Evolutionary conservation across 805 yeast species (phyloP).

Genomic region (Starmera dryadoides): DNA sequence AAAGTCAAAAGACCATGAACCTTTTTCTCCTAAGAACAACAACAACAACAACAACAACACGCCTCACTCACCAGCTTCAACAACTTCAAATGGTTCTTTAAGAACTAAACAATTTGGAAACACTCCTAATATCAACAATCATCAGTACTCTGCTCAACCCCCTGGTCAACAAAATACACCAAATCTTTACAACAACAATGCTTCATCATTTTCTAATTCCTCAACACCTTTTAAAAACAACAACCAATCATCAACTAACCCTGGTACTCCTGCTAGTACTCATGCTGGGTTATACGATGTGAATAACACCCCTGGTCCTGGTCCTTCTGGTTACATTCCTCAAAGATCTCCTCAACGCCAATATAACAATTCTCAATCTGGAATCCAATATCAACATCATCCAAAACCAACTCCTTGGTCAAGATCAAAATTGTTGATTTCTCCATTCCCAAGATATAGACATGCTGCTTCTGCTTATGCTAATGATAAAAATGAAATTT

Average conservation of each 20-base stretch:
- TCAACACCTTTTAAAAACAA: conserved; percentile 21
- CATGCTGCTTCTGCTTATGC: conserved; percentile 78
- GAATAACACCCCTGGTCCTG: not conserved
- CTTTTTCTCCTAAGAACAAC: conserved; percentile 7
- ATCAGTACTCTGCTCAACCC: not conserved
- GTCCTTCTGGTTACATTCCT: not conserved
- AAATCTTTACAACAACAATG: conserved; percentile 6
- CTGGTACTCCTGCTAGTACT: not conserved
- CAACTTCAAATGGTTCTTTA: conserved; percentile 7
- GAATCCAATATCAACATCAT: conserved; percentile 19
- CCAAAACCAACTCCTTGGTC: conserved; percentile 55
- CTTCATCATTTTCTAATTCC: too few relatives aligned
- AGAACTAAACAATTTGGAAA: too few relatives aligned
- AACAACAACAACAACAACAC: conserved; percentile 5
- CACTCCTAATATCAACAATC: too few relatives aligned
- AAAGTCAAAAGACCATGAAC: conserved; percentile 9
- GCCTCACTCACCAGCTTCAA: conserved; percentile 8
- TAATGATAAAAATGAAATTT: conserved; percentile 75
- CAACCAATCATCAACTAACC: not conserved
- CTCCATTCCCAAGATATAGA: conserved; percentile 93
- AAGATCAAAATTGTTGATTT: conserved; percentile 51
- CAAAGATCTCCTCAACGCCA: not conserved
- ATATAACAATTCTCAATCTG: conserved; percentile 10
- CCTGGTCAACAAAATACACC: conserved; percentile 12
- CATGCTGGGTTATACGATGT: not conserved